phyloP scores from a whole-genome alignment of 1,139 yeast species.

The Spathaspora sp. region DNA sequence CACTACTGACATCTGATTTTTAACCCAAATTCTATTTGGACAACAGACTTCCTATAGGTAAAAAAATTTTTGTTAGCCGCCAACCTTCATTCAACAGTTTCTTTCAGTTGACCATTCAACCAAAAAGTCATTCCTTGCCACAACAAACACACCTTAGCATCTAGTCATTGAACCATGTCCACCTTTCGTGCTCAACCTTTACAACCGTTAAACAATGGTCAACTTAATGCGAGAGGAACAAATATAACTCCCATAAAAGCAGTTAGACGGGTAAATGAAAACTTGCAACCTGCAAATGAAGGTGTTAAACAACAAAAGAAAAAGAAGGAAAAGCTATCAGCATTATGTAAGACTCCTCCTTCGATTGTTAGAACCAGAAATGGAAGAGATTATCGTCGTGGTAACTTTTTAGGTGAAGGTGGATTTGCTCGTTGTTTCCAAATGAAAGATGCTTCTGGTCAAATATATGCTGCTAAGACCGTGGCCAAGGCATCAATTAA shows the following conservation, averaged over 20 bases:
- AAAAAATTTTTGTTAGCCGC: not conserved
- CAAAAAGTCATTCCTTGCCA: not conserved
- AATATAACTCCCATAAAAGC: conserved; percentile 46
- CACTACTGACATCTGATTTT: not conserved
- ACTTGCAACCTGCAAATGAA: conserved; percentile 16
- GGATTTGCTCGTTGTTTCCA: conserved; percentile 99
- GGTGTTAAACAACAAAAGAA: conserved; percentile 35
- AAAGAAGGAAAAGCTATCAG: conserved; percentile 83
- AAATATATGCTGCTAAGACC: conserved; percentile 93
- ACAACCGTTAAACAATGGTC: conserved; percentile 49
- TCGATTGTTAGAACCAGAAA: conserved; percentile 82
- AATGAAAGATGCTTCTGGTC: conserved; percentile 86
- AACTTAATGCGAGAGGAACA: conserved; percentile 37
- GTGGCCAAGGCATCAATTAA: conserved; percentile 94
- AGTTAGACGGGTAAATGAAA: conserved; percentile 31
- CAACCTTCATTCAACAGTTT: not conserved
- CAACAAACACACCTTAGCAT: not conserved
- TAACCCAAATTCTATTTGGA: not conserved
- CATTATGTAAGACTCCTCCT: conserved; percentile 93
- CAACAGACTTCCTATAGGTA: too few species aligned
- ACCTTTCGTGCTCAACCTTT: conserved; percentile 43
- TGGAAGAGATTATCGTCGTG: conserved; percentile 90
- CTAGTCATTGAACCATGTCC: conserved; percentile 25
- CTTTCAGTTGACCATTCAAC: not conserved
- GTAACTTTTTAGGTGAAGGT: conserved; percentile 92